Conservation (phyloP, 129 eudicot genomes). For the Artemisia annua region DNA sequence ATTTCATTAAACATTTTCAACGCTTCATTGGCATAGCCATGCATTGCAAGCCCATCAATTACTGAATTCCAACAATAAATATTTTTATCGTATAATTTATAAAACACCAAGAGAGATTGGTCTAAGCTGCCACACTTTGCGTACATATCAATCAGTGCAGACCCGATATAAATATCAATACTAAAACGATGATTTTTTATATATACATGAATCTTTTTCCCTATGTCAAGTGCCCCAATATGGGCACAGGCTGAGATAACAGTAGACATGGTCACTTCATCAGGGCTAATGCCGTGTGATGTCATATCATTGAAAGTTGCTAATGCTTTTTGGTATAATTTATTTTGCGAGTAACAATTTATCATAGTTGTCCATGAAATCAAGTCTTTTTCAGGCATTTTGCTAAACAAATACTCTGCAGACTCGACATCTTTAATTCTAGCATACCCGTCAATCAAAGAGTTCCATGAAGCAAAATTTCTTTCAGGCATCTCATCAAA, state of each 20-base stretch:
- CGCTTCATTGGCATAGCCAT: constrained; percentile 62
- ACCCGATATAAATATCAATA: constrained; percentile 63
- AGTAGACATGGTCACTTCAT: constrained; percentile 61
- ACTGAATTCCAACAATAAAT: constrained; percentile 70
- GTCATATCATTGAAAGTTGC: constrained; percentile 53
- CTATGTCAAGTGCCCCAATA: constrained; percentile 58
- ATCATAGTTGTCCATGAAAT: constrained; percentile 81
- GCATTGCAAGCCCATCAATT: constrained; percentile 69
- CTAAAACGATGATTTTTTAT: constrained; percentile 25
- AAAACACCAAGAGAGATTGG: constrained; percentile 53
- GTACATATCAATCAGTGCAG: constrained; percentile 73
- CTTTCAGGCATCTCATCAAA: constrained; percentile 67
- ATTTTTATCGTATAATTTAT: constrained; percentile 56
- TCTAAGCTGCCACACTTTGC: constrained; percentile 64
- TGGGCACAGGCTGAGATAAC: constrained; percentile 72
- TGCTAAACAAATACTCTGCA: constrained; percentile 47
- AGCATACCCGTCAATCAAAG: constrained; percentile 60
- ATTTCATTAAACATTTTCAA: constrained; percentile 50
- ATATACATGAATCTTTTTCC: constrained; percentile 56
- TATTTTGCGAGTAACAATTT: constrained; percentile 49
- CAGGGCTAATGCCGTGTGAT: constrained; percentile 42
- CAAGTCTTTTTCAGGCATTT: constrained; percentile 49
- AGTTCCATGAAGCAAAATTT: constrained; percentile 55
- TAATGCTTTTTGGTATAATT: constrained; percentile 44
- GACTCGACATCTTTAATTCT: constrained; percentile 48